A percentile compares a stretch with the other conserved stretches of the same genome.
Evolutionary conservation across 1,284 basidiomycete genomes (phyloP).

Genomic region (Tilletiopsis washingtonensis): DNA sequence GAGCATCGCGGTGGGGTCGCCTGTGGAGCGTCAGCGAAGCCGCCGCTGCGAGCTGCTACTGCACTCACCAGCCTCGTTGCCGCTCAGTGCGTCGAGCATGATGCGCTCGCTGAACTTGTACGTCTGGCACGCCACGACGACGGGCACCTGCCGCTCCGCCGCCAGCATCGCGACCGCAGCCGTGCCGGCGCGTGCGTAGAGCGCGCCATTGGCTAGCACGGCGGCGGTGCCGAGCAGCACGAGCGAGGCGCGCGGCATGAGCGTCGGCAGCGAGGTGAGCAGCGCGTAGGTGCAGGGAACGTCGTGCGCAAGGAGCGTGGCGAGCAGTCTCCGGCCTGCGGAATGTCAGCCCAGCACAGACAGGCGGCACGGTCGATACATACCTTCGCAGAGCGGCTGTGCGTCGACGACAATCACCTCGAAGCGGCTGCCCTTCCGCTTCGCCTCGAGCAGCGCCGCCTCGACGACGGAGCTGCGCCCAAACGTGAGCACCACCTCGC

Average conservation of each 20-base stretch:
- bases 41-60: background rate
- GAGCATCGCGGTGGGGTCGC: constrained; percentile 25
- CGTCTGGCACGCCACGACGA: constrained; percentile 94
- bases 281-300: constrained; percentile 88
- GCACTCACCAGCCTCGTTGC: constrained; percentile 78
- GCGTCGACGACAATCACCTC: constrained; percentile 92
- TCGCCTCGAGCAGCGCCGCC: constrained; percentile 73
- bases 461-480: constrained; percentile 92
- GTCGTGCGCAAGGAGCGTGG: constrained; percentile 61
- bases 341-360: too few species aligned
- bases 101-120: constrained; percentile 96
- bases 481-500: constrained; percentile 85
- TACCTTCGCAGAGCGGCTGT: constrained; percentile 82
- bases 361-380: background rate
- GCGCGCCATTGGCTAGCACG: constrained; percentile 85
- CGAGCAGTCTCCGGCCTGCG: constrained; percentile 69
- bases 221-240: constrained; percentile 89
- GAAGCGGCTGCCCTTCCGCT: constrained; percentile 58
- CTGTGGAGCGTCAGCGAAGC: constrained; percentile 2
- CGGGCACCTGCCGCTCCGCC: constrained; percentile 77
- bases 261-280: constrained; percentile 74
- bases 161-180: constrained; percentile 95
- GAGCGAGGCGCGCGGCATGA: constrained; percentile 64
- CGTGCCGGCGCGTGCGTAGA: constrained; percentile 88
- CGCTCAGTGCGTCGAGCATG: constrained; percentile 86